Conservation (phyloP, 345 rosid species). For the Excoecaria cochinchinensis region DNA sequence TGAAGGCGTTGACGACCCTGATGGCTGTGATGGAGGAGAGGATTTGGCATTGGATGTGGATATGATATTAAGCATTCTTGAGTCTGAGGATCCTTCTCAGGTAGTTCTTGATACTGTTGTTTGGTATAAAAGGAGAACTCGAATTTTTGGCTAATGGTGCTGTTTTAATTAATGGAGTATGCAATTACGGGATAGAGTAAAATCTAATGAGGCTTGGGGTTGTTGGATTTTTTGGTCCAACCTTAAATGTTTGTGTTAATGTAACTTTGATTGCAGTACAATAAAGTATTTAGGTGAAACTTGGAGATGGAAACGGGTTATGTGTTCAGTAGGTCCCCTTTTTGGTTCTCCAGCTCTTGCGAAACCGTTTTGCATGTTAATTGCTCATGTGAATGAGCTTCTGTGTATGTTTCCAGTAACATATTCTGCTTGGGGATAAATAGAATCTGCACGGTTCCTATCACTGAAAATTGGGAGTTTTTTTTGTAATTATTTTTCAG, state of each 20-base stretch:
- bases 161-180: background rate
- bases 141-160: background rate
- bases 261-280: background rate
- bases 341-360: background rate
- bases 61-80: conserved; percentile 6
- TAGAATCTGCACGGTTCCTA: background rate
- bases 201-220: background rate
- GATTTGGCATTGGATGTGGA: conserved; percentile 18
- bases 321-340: background rate
- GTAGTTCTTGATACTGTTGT: conserved; percentile 2
- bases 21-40: conserved; percentile 1
- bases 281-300: background rate
- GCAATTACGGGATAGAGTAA: background rate
- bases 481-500: background rate
- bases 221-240: background rate
- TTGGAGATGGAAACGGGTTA: background rate
- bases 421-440: background rate
- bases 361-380: background rate
- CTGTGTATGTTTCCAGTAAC: background rate
- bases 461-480: background rate
- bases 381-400: background rate
- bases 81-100: conserved; percentile 9
- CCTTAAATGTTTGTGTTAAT: background rate
- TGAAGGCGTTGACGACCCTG: background rate
- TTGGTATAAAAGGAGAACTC: background rate